Percentiles rank a stretch among this genome's conserved stretches.
Conservation (phyloP, 345 rosid genomes). For the Rhodamnia argentea region DNA sequence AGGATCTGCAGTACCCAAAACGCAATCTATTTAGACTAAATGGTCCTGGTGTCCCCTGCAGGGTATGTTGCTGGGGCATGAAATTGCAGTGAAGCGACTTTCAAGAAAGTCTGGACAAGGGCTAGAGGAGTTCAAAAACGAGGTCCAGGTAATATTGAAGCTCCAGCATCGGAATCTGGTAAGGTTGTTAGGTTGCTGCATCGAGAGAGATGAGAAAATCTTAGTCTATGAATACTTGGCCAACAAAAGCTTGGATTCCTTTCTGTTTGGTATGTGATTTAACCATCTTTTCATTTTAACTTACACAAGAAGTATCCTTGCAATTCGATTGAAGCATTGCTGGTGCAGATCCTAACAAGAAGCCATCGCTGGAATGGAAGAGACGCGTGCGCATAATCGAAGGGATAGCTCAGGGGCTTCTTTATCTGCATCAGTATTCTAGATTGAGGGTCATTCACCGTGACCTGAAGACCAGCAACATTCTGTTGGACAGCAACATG, state of each 20-base stretch:
- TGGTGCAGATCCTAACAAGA: slow-evolving; percentile 5
- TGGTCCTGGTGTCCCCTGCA: neutral
- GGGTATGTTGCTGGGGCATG: neutral
- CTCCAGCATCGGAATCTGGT: slow-evolving; percentile 20
- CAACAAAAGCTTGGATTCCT: slow-evolving; percentile 14
- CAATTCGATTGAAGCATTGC: too few species aligned
- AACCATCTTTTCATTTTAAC: too few species aligned
- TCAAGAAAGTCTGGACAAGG: slow-evolving; percentile 14
- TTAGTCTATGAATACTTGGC: neutral
- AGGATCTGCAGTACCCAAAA: too few species aligned
- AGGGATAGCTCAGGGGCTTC: neutral
- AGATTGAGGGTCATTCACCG: neutral
- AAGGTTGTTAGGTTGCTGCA: slow-evolving; percentile 11
- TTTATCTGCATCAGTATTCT: slow-evolving; percentile 1
- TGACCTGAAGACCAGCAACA: neutral
- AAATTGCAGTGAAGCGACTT: slow-evolving; percentile 9
- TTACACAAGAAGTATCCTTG: too few species aligned
- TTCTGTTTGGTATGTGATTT: slow-evolving; percentile 4
- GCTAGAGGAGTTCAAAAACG: slow-evolving; percentile 11
- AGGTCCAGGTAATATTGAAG: slow-evolving; percentile 4
- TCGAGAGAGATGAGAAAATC: neutral
- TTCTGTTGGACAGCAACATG: neutral
- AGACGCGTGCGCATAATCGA: neutral
- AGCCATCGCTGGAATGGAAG: slow-evolving; percentile 9
- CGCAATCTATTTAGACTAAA: neutral